Conservation (phyloP, 2,329 filamentous ascomycete species). For the Bisporella sp. region DNA sequence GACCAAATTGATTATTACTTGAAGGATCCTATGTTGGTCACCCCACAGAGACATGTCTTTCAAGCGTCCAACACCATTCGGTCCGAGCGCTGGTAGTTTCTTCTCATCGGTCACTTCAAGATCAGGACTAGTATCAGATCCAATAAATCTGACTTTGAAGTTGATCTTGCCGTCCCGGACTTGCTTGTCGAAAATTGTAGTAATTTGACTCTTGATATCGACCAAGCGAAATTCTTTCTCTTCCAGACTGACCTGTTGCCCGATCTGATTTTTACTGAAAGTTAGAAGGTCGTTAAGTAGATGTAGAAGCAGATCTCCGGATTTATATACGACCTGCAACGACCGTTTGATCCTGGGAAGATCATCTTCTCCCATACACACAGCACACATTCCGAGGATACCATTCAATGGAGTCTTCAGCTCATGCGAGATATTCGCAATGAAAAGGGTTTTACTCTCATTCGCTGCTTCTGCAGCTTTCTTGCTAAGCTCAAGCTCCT, state of each 20-base stretch:
- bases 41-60: constrained; percentile 87
- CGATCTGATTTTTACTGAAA: constrained; percentile 93
- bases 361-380: constrained; percentile 89
- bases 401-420: constrained; percentile 93
- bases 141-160: constrained; percentile 66
- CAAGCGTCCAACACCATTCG: constrained; percentile 58
- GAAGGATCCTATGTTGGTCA: constrained; percentile 85
- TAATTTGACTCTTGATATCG: constrained; percentile 76
- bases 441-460: constrained; percentile 94
- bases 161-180: constrained; percentile 72
- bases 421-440: constrained; percentile 85
- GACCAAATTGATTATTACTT: constrained; percentile 90
- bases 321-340: constrained; percentile 83
- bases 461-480: constrained; percentile 92
- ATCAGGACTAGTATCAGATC: constrained; percentile 33
- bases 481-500: constrained; percentile 81
- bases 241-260: constrained; percentile 73
- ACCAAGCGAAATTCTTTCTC: constrained; percentile 78
- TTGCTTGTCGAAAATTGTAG: constrained; percentile 86
- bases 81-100: constrained; percentile 51
- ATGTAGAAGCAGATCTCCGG: constrained; percentile 75
- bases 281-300: constrained; percentile 83
- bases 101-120: constrained; percentile 17
- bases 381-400: constrained; percentile 87
- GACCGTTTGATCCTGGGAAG: constrained; percentile 71